These are phyloP conservation scores for Lachnellula occidentalis DNA, from an alignment of 2,329 filamentous ascomycete genomes.

Conservation along the genomic window DNA sequence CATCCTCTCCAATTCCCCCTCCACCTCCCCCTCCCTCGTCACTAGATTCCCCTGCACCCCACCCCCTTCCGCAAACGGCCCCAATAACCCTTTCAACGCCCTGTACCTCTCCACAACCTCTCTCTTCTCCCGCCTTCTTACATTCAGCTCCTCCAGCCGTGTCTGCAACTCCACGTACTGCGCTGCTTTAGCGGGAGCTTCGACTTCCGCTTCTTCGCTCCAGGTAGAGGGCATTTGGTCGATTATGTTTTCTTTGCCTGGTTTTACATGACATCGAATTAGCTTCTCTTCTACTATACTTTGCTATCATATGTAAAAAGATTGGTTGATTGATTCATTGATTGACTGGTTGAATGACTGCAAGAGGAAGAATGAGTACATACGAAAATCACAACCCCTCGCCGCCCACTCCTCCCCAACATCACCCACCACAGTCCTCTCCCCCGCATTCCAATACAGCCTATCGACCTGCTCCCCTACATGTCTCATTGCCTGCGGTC, in stretches of 20 bases:
- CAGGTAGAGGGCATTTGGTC: constrained; percentile 26
- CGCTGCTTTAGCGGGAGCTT: constrained; percentile 37
- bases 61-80: constrained; percentile 42
- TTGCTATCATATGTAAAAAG: background rate
- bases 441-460: constrained; percentile 51
- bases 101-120: constrained; percentile 43
- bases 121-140: constrained; percentile 35
- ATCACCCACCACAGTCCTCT: constrained; percentile 27
- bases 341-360: background rate
- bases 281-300: background rate
- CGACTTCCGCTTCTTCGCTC: constrained; percentile 32
- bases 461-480: constrained; percentile 68
- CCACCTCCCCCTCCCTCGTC: constrained; percentile 58
- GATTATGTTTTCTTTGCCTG: constrained; percentile 23
- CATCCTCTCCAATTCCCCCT: constrained; percentile 62
- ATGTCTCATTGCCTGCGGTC: constrained; percentile 62
- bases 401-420: constrained; percentile 38
- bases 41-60: constrained; percentile 61
- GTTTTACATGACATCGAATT: background rate
- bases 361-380: constrained; percentile 4
- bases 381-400: constrained; percentile 31
- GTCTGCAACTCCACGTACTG: constrained; percentile 47
- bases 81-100: constrained; percentile 45
- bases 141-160: constrained; percentile 45
- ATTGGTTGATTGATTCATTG: background rate